Base-by-base conservation (phyloP, 148 eudicot genomes). In the Camellia granthamiana region DNA sequence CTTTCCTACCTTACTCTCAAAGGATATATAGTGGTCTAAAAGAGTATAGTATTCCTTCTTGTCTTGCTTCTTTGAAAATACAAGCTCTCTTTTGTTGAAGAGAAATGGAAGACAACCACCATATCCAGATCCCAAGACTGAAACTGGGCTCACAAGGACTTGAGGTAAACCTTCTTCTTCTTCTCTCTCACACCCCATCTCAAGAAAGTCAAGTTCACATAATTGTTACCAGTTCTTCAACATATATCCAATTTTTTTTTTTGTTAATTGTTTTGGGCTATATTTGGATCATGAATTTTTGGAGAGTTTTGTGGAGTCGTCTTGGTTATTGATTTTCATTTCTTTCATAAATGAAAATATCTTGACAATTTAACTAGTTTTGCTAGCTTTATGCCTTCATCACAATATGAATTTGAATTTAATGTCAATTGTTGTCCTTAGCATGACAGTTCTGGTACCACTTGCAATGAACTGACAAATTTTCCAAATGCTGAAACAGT, bases 131-230 rank as follows among this genome's bases (percentile, higher is more conserved):
- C 43, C 76, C 76, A 72, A 51, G 44, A 13, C 61, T 14, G n/a
- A 72, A 72, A 72, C 42, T 72, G 61, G 76, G 76, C 14, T 72
- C 61, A 19, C 76, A 72, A 54, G 76, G 76, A 18, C 76, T 72
- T 72, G 61, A 72, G 76, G 76, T 72, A 54, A 54, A 19, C 44
- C 61, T 18, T 70, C 0, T 5, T 72, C 60, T 51, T 49, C 38
- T 71, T 30, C 38, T 30, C 75, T 72, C 75, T 72, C 60, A 3
- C 56, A 7, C 18, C 38, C 74, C 7, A 47, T 6, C 15, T 44
- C 21, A 3, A 15, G 46, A 30, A 42, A 13, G 44, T 14, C n/a
- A 7, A 44, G 19, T 69, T 44, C 4, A 1, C 52, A 18, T 68
- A 16, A 68, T 69, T 43, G n/a, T 7, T 16, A n/a, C 13, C 52